Base-by-base conservation (phyloP, 192 early-diverging fungal genomes). In the Gryganskiella cystojenkinii region DNA sequence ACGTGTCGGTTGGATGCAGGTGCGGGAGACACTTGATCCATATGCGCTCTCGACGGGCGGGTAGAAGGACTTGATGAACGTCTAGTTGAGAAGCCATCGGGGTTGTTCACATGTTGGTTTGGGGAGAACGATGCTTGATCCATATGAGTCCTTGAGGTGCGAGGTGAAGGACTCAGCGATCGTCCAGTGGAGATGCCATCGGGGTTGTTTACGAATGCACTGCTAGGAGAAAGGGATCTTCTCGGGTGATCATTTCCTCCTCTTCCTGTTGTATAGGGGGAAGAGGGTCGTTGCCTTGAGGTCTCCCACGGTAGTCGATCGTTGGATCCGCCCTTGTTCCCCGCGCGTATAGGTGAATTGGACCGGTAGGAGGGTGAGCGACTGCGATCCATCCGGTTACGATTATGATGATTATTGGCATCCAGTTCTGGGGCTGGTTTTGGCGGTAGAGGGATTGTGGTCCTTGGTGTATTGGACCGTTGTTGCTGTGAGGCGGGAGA, bases 341-440 rank as follows among this genome's bases (percentile, higher is more conserved):
- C n/a, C n/a, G n/a, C n/a, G n/a, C n/a, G 59, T 17, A 64, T 43
- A 7, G 74, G 74, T 8, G 74, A 78, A 3, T 24, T 59, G 15
- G 74, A 63, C 8, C 74, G 74, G 46, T 64, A 69, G 0, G 74
- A 69, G 3, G 74, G 74, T 4, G 74, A 78, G 3, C 67, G 74
- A 54, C 74, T 78, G 20, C 74, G 66, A 31, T 78, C 67, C 9
- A 56, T 51, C 9, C 30, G 56, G 4, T 53, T 31, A 25, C 40
- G 57, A 34, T 59, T 44, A 14, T 19, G 63, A 30, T 27, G 63
- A 45, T 37, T 34, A 49, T 65, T 73, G 46, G 71, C 71, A 14
- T 78, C 74, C 11, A 64, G n/a, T 27, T 44, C 61, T 20, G 56
- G 53, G 0, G 66, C 13, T 10, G 74, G 74, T 24, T 78, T 78